Evolutionary conservation across 805 yeast species (phyloP).

Genomic region (Tetrapisispora iriomotensis): DNA sequence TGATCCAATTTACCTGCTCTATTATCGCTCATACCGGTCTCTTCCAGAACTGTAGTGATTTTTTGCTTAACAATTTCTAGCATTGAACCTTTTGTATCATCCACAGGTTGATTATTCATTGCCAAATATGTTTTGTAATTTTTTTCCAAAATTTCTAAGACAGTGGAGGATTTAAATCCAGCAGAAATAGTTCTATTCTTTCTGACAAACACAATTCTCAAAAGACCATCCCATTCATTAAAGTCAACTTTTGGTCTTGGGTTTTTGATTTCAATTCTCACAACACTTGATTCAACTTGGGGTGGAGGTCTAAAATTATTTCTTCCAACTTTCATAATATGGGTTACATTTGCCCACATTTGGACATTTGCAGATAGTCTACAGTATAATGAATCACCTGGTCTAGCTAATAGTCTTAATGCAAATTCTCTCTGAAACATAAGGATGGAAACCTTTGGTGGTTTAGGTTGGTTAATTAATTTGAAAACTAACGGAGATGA

Average conservation of each 20-base stretch:
- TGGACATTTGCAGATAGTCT: conserved; percentile 93
- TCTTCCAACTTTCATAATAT: conserved; percentile 95
- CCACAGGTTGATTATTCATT: conserved; percentile 37
- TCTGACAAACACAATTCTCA: conserved; percentile 84
- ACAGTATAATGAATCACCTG: conserved; percentile 92
- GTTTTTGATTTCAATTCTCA: conserved; percentile 78
- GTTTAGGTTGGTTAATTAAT: conserved; percentile 78
- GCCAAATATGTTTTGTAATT: conserved; percentile 74
- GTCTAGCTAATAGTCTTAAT: conserved; percentile 81
- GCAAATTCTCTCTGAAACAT: conserved; percentile 99
- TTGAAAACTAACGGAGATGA: conserved; percentile 95
- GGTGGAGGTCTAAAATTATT: conserved; percentile 98
- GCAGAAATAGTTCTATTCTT: conserved; percentile 90
- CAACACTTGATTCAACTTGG: conserved; percentile 94
- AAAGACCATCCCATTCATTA: conserved; percentile 93
- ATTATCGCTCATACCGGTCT: conserved; percentile 73
- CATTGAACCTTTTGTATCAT: conserved; percentile 35
- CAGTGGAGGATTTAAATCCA: conserved; percentile 76
- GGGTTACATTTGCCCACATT: conserved; percentile 99
- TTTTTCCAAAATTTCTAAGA: conserved; percentile 71
- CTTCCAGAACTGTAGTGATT: conserved; percentile 61
- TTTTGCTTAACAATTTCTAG: conserved; percentile 48
- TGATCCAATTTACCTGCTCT: conserved; percentile 94
- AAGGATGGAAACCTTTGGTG: conserved; percentile 88
- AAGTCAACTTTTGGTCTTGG: conserved; percentile 94